Conservation (phyloP, 1,139 yeast species). For the Saccharomyces hybrid region DNA sequence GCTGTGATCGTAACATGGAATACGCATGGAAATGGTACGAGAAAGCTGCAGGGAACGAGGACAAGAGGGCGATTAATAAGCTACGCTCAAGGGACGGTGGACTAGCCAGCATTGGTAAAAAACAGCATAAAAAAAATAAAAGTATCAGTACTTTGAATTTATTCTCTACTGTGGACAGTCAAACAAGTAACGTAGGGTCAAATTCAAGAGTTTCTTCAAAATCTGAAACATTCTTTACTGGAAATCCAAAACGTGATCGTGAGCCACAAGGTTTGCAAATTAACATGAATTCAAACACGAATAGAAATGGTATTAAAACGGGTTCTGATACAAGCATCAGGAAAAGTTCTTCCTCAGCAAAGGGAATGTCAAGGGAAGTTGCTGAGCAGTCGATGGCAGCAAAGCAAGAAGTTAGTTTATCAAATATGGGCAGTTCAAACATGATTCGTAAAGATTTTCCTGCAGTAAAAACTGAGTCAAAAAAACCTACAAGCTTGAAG, state of each 20-base stretch:
- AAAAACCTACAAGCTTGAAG: constrained; percentile 1
- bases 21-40: constrained; percentile 71
- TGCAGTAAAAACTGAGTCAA: constrained; percentile 2
- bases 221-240: neutral
- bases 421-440: neutral
- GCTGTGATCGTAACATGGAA: constrained; percentile 53
- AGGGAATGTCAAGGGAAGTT: neutral
- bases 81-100: constrained; percentile 3
- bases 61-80: constrained; percentile 49
- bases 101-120: neutral
- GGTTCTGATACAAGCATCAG: neutral
- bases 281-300: neutral
- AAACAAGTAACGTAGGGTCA: neutral
- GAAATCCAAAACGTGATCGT: neutral
- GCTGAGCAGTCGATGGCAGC: neutral
- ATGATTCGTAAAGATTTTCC: neutral
- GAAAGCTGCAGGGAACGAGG: constrained; percentile 68
- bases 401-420: neutral
- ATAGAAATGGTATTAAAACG: neutral
- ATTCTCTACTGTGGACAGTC: constrained; percentile 5
- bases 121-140: constrained; percentile 7
- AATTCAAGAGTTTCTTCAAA: neutral
- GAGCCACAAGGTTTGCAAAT: neutral
- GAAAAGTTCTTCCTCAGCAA: neutral
- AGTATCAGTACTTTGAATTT: constrained; percentile 12